Conservation (phyloP, 179 eudicot species). For the Silene coronaria region DNA sequence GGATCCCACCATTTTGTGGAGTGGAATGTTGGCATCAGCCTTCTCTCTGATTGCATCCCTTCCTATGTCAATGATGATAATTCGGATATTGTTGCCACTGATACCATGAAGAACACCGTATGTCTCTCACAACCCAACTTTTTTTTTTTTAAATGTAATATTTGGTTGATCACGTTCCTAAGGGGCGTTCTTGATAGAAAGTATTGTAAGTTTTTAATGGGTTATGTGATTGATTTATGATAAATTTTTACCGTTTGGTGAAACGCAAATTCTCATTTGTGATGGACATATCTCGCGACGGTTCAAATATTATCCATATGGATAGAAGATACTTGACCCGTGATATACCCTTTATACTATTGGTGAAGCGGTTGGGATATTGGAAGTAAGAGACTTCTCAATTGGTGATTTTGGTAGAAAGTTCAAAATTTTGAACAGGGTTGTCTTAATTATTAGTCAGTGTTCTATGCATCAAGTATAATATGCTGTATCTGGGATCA, state of each 20-base stretch:
- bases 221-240: background rate
- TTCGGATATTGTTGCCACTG: conserved; percentile 85
- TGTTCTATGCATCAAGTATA: background rate
- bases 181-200: background rate
- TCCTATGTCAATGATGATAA: conserved; percentile 62
- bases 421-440: no score
- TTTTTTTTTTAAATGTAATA: background rate
- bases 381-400: background rate
- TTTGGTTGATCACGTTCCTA: background rate
- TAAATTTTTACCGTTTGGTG: background rate
- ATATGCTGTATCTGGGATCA: background rate
- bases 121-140: background rate
- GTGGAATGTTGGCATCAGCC: conserved; percentile 66
- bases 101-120: conserved; percentile 95
- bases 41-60: conserved; percentile 65
- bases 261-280: no score
- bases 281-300: no score
- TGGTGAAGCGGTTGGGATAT: background rate
- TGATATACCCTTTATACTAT: no score
- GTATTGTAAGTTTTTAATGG: background rate
- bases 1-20: conserved; percentile 58
- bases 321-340: no score
- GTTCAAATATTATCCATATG: no score
- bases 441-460: background rate
- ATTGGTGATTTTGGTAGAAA: no score